Conservation (phyloP, 1,284 basidiomycete species). For the Fomitopsis betulina region DNA sequence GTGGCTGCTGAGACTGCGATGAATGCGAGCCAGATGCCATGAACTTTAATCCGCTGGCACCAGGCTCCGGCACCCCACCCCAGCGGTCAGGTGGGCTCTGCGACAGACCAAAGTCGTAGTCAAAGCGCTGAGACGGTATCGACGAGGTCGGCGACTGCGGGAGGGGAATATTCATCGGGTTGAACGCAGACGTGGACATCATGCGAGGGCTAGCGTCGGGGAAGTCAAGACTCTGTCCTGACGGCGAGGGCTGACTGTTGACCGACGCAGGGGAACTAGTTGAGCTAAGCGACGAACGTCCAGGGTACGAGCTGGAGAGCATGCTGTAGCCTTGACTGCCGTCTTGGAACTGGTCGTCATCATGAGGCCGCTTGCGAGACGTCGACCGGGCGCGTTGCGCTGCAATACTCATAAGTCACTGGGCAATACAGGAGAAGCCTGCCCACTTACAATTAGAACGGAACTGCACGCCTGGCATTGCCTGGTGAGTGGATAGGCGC, state of each 20-base stretch:
- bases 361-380: conserved; percentile 66
- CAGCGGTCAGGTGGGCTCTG: conserved; percentile 25
- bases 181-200: conserved; percentile 17
- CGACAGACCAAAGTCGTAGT: conserved; percentile 50
- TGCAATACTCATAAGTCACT: conserved; percentile 23
- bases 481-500: conserved; percentile 49
- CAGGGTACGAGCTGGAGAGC: conserved; percentile 31
- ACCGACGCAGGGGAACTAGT: conserved; percentile 72
- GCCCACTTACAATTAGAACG: conserved; percentile 59
- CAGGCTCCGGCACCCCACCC: conserved; percentile 16
- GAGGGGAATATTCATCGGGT: conserved; percentile 17
- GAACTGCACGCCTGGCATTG: conserved; percentile 56
- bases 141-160: conserved; percentile 23
- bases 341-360: conserved; percentile 50
- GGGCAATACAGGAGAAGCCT: conserved; percentile 13
- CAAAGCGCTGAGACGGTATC: conserved; percentile 40
- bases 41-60: conserved; percentile 23
- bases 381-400: conserved; percentile 68
- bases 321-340: conserved; percentile 32
- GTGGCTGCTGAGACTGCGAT: background rate
- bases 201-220: conserved; percentile 24
- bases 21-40: conserved; percentile 19
- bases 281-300: conserved; percentile 43
- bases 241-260: conserved; percentile 60
- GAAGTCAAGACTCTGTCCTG: conserved; percentile 39